These are phyloP conservation scores for Dothideomycetidae sp. DNA, from an alignment of 2,329 filamentous ascomycete genomes.

Conservation along the genomic window DNA sequence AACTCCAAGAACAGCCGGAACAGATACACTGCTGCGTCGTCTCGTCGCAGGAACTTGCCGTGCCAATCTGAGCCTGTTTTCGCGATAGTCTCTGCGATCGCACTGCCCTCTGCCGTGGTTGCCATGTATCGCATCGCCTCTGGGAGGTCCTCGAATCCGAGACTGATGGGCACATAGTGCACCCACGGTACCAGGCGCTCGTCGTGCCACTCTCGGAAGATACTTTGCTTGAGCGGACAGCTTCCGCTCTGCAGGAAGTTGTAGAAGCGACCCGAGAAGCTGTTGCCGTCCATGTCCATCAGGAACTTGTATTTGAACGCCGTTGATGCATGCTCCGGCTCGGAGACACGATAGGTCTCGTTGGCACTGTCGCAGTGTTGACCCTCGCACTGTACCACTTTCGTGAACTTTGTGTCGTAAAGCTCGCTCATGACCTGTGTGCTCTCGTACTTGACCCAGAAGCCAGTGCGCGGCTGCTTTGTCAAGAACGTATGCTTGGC, in stretches of 20 bases:
- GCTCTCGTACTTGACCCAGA: slow-evolving; percentile 10
- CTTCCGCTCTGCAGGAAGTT: slow-evolving; percentile 36
- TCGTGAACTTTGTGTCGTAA: slow-evolving; percentile 34
- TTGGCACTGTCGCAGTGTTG: slow-evolving; percentile 21
- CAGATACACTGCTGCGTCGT: slow-evolving; percentile 54
- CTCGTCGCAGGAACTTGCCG: slow-evolving; percentile 9
- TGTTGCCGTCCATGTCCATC: slow-evolving; percentile 44
- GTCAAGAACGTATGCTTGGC: slow-evolving; percentile 13
- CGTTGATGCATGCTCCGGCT: neutral
- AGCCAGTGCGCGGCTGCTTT: slow-evolving; percentile 6
- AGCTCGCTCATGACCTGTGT: slow-evolving; percentile 25
- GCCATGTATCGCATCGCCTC: slow-evolving; percentile 37
- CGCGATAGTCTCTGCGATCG: slow-evolving; percentile 12
- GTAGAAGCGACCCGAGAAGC: slow-evolving; percentile 41
- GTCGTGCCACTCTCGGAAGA: slow-evolving; percentile 45
- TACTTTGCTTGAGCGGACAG: slow-evolving; percentile 37
- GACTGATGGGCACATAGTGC: slow-evolving; percentile 42
- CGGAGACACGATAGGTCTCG: slow-evolving; percentile 12
- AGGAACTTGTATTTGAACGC: slow-evolving; percentile 25
- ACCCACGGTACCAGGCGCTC: slow-evolving; percentile 42
- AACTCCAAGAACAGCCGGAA: slow-evolving; percentile 63
- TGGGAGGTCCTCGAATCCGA: slow-evolving; percentile 37
- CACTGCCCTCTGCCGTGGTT: slow-evolving; percentile 11
- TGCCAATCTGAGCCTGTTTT: slow-evolving; percentile 11
- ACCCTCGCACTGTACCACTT: slow-evolving; percentile 32